These are phyloP conservation scores for Nymphaea thermarum DNA, from an alignment of 164 flowering plant genomes.

Conservation along the genomic window DNA sequence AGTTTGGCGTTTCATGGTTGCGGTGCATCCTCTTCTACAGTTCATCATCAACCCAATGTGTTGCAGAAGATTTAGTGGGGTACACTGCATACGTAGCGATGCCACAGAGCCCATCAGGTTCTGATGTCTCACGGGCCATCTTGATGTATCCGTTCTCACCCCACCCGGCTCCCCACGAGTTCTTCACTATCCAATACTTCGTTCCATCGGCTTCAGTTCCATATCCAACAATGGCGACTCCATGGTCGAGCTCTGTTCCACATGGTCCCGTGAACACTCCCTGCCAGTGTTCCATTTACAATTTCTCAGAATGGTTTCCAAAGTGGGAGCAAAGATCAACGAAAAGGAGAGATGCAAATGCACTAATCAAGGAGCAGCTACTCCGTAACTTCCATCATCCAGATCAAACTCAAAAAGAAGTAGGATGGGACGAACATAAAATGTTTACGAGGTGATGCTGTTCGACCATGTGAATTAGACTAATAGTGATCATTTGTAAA, in stretches of 20 bases:
- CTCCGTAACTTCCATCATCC: no score
- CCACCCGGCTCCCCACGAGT: constrained; percentile 7
- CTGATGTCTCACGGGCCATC: neutral
- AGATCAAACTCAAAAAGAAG: no score
- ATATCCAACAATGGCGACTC: constrained; percentile 3
- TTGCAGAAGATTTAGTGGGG: neutral
- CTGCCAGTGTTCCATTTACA: neutral
- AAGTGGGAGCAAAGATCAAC: no score
- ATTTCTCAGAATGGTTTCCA: no score
- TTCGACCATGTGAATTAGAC: no score
- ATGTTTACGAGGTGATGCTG: no score
- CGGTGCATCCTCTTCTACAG: neutral
- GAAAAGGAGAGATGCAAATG: no score
- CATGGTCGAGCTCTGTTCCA: constrained; percentile 5
- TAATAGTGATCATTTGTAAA: no score
- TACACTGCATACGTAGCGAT: constrained; percentile 4
- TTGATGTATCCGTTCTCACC: constrained; percentile 6
- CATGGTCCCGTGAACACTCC: constrained; percentile 4
- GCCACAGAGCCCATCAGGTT: constrained; percentile 4
- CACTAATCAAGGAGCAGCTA: no score
- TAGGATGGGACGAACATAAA: no score
- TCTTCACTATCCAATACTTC: constrained; percentile 6
- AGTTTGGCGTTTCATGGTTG: no score
- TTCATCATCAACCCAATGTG: neutral
- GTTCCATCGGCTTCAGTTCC: constrained; percentile 4